Conservation (phyloP, 495 filamentous ascomycete species). For the Polyplosphaeria fusca region DNA sequence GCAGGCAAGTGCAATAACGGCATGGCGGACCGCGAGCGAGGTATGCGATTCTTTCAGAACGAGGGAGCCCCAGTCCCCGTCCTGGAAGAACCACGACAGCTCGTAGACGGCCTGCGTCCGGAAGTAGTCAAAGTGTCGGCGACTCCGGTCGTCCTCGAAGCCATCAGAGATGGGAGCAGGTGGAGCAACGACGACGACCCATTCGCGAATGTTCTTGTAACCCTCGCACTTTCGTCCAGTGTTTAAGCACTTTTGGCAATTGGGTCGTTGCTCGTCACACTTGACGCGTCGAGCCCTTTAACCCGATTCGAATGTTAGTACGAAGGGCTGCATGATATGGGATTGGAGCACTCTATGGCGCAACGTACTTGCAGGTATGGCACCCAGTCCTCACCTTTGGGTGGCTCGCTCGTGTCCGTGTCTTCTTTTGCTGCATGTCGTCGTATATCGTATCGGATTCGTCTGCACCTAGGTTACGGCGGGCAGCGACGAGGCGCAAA, state of each 20-base stretch:
- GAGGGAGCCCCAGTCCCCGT: conserved; percentile 11
- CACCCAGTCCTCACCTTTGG: conserved; percentile 25
- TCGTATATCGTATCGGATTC: not conserved
- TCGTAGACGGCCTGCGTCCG: conserved; percentile 20
- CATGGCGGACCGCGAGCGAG: conserved; percentile 20
- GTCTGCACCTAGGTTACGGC: not conserved
- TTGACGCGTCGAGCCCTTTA: conserved; percentile 44
- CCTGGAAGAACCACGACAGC: conserved; percentile 27
- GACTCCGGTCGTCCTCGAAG: conserved; percentile 27
- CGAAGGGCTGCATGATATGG: not conserved
- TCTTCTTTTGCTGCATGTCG: conserved; percentile 17
- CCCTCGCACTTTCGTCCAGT: conserved; percentile 47
- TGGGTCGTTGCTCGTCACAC: conserved; percentile 46
- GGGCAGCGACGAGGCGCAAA: not conserved
- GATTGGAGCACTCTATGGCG: not conserved
- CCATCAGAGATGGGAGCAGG: conserved; percentile 17
- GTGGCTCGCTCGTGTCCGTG: conserved; percentile 24
- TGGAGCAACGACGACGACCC: conserved; percentile 21
- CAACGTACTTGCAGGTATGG: conserved; percentile 31
- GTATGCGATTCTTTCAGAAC: conserved; percentile 21
- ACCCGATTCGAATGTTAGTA: conserved; percentile 5
- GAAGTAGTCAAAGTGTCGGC: conserved; percentile 29
- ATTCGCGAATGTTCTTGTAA: conserved; percentile 34
- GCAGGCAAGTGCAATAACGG: conserved; percentile 23
- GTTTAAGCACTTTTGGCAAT: conserved; percentile 42